Percentiles rank a stretch among this genome's conserved stretches.
phyloP scores from a whole-genome alignment of 1,284 basidiomycete genomes.

The Ceratobasidium sp. region DNA sequence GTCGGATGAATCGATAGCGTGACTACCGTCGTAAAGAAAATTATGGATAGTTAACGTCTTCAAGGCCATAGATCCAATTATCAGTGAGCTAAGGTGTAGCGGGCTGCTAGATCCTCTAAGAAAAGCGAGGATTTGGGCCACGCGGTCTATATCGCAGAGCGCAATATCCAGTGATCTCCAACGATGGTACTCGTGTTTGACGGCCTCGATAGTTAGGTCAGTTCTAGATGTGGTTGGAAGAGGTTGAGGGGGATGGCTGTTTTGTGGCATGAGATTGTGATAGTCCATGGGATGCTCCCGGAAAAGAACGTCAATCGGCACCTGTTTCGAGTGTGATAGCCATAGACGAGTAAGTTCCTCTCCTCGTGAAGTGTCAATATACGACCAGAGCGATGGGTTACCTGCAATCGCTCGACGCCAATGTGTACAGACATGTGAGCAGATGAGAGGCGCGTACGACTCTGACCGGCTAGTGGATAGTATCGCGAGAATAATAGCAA shows the following conservation, averaged over 20 bases:
- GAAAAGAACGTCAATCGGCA: background rate
- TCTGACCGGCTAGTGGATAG: background rate
- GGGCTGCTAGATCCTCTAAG: background rate
- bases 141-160: background rate
- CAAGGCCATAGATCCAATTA: background rate
- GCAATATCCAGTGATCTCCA: conserved; percentile 28
- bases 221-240: too few relatives aligned
- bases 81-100: background rate
- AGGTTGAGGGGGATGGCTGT: too few relatives aligned
- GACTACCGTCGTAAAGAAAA: too few relatives aligned
- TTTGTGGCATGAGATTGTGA: background rate
- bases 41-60: background rate
- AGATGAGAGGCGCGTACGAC: background rate
- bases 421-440: conserved; percentile 1
- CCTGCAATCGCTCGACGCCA: background rate
- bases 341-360: background rate
- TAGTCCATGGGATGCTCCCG: background rate
- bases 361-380: conserved; percentile 14
- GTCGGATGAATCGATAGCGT: too few relatives aligned
- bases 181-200: background rate
- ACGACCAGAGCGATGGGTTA: background rate
- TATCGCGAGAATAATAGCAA: background rate
- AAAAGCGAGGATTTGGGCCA: background rate
- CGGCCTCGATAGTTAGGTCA: background rate
- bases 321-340: background rate